Evolutionary conservation across 495 filamentous ascomycete genomes (phyloP).

Genomic region (Penicillium simplicissimum): DNA sequence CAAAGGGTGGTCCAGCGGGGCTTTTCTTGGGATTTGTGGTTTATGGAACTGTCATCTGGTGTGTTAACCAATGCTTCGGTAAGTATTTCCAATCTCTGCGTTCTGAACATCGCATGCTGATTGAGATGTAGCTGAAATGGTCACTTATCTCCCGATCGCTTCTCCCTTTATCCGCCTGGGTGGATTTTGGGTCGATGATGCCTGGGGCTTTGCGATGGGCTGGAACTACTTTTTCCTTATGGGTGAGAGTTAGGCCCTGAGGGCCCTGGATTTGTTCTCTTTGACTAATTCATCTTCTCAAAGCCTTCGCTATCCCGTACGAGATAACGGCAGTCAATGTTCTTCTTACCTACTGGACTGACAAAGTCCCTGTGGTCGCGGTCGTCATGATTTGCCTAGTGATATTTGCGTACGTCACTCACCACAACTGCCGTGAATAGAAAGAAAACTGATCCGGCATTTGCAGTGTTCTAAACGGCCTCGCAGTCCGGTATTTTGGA

Average conservation of each 20-base stretch:
- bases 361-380: slow-evolving; percentile 60
- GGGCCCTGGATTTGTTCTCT: not conserved
- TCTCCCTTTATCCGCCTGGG: slow-evolving; percentile 81
- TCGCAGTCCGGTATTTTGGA: slow-evolving; percentile 65
- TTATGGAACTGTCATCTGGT: slow-evolving; percentile 29
- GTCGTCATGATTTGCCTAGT: slow-evolving; percentile 58
- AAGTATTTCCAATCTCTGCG: slow-evolving; percentile 20
- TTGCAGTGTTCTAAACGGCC: slow-evolving; percentile 29
- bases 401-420: slow-evolving; percentile 25
- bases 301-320: slow-evolving; percentile 66
- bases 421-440: not conserved
- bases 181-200: slow-evolving; percentile 76
- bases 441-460: not conserved
- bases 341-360: slow-evolving; percentile 68
- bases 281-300: not conserved
- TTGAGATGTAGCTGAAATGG: slow-evolving; percentile 67
- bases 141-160: slow-evolving; percentile 72
- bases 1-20: slow-evolving; percentile 71
- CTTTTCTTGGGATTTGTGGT: slow-evolving; percentile 70
- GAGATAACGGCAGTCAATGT: slow-evolving; percentile 70
- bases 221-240: slow-evolving; percentile 65
- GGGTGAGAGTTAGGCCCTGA: slow-evolving; percentile 17
- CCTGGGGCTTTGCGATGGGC: slow-evolving; percentile 52
- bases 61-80: slow-evolving; percentile 55
- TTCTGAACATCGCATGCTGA: slow-evolving; percentile 16